These are phyloP conservation scores for Kodamaea anthophila DNA, from an alignment of 1,139 yeast genomes.

Conservation along the genomic window DNA sequence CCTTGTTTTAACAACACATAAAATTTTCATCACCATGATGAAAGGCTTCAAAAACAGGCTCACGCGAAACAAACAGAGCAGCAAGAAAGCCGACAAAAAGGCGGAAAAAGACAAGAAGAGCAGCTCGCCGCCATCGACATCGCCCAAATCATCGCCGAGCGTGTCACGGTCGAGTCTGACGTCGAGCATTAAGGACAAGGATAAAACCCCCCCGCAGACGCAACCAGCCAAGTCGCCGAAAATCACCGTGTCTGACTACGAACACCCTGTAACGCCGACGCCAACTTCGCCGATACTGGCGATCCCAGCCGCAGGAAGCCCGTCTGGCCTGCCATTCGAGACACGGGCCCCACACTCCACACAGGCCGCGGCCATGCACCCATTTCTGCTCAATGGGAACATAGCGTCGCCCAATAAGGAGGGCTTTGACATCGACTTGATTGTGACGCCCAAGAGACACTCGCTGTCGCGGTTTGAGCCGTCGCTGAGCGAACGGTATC, in stretches of 20 bases:
- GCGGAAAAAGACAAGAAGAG: constrained; percentile 13
- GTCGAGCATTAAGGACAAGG: no score
- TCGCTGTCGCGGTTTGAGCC: constrained; percentile 91
- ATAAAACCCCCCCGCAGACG: no score
- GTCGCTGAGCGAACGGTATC: constrained; percentile 52
- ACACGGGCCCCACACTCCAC: constrained; percentile 13
- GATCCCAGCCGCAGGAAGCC: constrained; percentile 5
- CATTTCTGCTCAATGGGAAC: constrained; percentile 33
- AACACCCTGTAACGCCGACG: constrained; percentile 28
- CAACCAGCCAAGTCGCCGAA: constrained; percentile 26
- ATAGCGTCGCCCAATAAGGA: constrained; percentile 42
- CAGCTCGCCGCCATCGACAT: no score
- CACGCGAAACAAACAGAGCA: constrained; percentile 38
- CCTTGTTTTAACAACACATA: constrained; percentile 2
- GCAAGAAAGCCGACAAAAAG: constrained; percentile 34
- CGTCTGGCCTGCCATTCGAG: constrained; percentile 9
- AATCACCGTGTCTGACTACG: constrained; percentile 21
- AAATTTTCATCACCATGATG: constrained; percentile 31
- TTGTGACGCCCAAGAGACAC: constrained; percentile 79
- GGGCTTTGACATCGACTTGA: constrained; percentile 40
- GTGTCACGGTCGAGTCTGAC: no score
- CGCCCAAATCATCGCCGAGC: no score
- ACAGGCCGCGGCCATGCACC: constrained; percentile 16
- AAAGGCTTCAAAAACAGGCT: constrained; percentile 47
- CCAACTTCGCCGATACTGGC: constrained; percentile 24